These are phyloP conservation scores for Aspergillus candidus DNA, from an alignment of 2,329 filamentous ascomycete species.

Conservation along the genomic window DNA sequence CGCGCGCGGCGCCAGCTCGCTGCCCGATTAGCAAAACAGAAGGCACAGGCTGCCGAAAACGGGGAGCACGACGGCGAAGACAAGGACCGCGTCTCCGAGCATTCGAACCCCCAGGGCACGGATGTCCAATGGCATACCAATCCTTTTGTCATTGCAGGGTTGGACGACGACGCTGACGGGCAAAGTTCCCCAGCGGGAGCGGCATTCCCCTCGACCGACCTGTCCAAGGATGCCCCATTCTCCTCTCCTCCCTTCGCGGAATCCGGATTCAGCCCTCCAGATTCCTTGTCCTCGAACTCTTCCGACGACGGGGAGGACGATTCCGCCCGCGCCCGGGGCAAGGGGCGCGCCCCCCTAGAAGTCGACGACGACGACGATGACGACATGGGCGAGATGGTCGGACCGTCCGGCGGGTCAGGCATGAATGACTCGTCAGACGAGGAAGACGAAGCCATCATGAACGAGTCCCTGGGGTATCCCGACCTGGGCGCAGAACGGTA, in stretches of 20 bases:
- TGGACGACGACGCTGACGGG: constrained; percentile 28
- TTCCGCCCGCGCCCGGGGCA: constrained; percentile 33
- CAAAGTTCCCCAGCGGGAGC: constrained; percentile 17
- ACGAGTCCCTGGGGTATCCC: constrained; percentile 64
- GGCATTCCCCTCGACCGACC: constrained; percentile 29
- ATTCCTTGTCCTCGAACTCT: constrained; percentile 36
- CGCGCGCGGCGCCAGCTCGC: constrained; percentile 84
- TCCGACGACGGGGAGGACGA: constrained; percentile 36
- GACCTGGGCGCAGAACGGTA: constrained; percentile 47
- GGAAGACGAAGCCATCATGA: constrained; percentile 49
- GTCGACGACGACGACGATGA: constrained; percentile 49
- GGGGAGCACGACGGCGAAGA: constrained; percentile 23
- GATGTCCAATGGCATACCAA: constrained; percentile 31
- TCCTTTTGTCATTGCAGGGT: constrained; percentile 34
- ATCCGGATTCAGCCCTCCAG: constrained; percentile 34
- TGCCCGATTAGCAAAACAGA: constrained; percentile 72
- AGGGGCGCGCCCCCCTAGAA: constrained; percentile 50
- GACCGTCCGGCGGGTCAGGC: constrained; percentile 37
- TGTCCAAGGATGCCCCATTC: constrained; percentile 23
- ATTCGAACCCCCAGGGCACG: constrained; percentile 7
- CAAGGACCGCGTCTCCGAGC: constrained; percentile 17
- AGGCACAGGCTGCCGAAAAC: constrained; percentile 53
- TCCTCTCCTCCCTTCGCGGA: constrained; percentile 33
- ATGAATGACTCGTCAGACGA: constrained; percentile 47
- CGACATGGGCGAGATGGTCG: constrained; percentile 46